Conservation (phyloP, 805 yeast species). For the Candida rishiriensis region DNA sequence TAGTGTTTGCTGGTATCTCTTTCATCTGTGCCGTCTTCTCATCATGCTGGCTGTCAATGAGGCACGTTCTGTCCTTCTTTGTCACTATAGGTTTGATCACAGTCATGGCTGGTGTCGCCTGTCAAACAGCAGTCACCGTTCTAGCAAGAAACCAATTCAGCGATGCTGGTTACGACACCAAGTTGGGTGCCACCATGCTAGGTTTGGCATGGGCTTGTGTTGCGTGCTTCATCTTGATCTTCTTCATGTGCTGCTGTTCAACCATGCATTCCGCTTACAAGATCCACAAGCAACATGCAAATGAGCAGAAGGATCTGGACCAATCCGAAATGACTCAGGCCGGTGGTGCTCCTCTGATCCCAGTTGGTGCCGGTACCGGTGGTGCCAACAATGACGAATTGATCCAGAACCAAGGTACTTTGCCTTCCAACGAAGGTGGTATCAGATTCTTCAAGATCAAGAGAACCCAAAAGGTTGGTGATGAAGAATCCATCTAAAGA, state of each 20-base stretch:
- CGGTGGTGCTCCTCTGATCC: constrained; percentile 21
- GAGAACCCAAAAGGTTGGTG: constrained; percentile 42
- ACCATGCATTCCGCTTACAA: constrained; percentile 45
- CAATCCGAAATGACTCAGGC: constrained; percentile 1
- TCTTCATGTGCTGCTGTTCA: constrained; percentile 49
- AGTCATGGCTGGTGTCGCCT: constrained; percentile 57
- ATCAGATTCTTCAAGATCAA: constrained; percentile 75
- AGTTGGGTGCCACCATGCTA: constrained; percentile 52
- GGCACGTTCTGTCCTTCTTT: constrained; percentile 50
- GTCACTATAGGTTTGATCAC: constrained; percentile 48
- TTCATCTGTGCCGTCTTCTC: constrained; percentile 52
- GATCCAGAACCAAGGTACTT: constrained; percentile 15
- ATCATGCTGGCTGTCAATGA: constrained; percentile 51
- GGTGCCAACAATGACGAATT: constrained; percentile 10
- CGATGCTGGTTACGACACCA: constrained; percentile 37
- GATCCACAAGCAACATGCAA: constrained; percentile 41
- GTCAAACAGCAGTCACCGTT: constrained; percentile 75
- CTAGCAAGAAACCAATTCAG: constrained; percentile 68
- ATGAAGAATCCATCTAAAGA: constrained; percentile 31
- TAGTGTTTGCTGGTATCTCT: constrained; percentile 60
- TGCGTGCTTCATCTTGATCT: constrained; percentile 45
- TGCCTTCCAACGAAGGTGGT: constrained; percentile 45
- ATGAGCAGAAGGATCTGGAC: constrained; percentile 16
- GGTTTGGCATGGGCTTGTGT: constrained; percentile 73
- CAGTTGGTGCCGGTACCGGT: constrained; percentile 14